These are phyloP conservation scores for Meripilus lineatus DNA, from an alignment of 1,284 basidiomycete genomes.

Conservation along the genomic window DNA sequence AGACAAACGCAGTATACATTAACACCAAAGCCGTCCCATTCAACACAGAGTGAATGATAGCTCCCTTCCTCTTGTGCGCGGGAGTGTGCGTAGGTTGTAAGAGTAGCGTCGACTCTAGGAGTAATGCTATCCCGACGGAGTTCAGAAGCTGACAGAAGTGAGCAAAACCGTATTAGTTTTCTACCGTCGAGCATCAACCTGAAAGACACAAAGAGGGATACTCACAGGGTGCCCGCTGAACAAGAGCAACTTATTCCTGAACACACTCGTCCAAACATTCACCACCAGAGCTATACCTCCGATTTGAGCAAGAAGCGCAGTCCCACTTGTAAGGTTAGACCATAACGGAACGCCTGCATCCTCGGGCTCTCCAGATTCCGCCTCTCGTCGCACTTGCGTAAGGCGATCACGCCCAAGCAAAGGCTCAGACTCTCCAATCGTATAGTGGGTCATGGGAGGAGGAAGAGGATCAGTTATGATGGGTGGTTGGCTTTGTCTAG, in stretches of 20 bases:
- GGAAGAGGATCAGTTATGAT: slow-evolving; percentile 1
- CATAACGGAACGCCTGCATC: not conserved
- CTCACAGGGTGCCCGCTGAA: slow-evolving; percentile 9
- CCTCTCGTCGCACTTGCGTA: not conserved
- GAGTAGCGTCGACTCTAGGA: slow-evolving; percentile 7
- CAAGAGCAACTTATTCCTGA: not conserved
- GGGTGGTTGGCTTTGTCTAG: not conserved
- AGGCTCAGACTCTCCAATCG: slow-evolving; percentile 4
- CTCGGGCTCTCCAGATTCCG: not conserved
- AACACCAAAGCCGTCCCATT: slow-evolving; percentile 5
- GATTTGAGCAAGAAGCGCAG: slow-evolving; percentile 6
- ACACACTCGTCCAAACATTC: slow-evolving; percentile 2
- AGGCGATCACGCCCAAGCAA: not conserved
- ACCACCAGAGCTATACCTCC: slow-evolving; percentile 7
- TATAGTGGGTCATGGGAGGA: slow-evolving; percentile 1
- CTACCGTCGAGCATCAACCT: not conserved
- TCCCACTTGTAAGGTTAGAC: not conserved
- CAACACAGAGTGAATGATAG: slow-evolving; percentile 7
- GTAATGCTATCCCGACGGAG: slow-evolving; percentile 3
- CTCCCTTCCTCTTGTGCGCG: slow-evolving; percentile 4
- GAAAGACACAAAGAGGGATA: too few species aligned
- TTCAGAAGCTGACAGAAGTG: slow-evolving; percentile 4
- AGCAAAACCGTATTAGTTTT: not conserved
- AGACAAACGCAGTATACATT: slow-evolving; percentile 7
- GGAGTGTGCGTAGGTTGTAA: slow-evolving; percentile 6